Conservation (phyloP, 257 asterid genomes). For the Nicotiana tomentosiformis region DNA sequence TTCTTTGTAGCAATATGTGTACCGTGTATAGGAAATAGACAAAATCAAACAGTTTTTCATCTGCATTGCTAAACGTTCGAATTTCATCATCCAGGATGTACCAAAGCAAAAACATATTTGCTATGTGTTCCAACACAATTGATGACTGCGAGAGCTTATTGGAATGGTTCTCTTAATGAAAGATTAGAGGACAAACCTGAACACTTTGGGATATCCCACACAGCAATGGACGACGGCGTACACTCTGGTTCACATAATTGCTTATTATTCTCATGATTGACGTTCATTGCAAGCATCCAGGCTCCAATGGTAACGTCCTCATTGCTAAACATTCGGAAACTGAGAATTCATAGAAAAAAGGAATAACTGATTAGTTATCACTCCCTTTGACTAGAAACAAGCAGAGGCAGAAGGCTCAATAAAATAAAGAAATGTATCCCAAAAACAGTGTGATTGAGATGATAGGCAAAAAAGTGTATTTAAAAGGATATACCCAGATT, state of each 20-base stretch:
- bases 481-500: background rate
- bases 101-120: background rate
- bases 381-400: background rate
- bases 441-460: background rate
- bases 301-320: constrained; percentile 99
- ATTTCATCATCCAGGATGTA: background rate
- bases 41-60: background rate
- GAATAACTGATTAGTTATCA: background rate
- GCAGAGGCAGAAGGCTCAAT: background rate
- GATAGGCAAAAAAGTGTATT: no score
- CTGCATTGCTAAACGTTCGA: background rate
- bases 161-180: background rate
- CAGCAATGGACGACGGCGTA: constrained; percentile 67
- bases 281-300: constrained; percentile 99
- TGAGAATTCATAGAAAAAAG: constrained; percentile 18
- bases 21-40: background rate
- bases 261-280: constrained; percentile 70
- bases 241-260: constrained; percentile 66
- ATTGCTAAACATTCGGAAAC: constrained; percentile 97
- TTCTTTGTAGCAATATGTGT: background rate
- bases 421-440: background rate
- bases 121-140: background rate
- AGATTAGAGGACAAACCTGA: constrained; percentile 47
- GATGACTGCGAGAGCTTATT: background rate
- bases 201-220: constrained; percentile 98